Evolutionary conservation across 2,329 filamentous ascomycete species (phyloP).

Genomic region (Xylariaceae sp.): DNA sequence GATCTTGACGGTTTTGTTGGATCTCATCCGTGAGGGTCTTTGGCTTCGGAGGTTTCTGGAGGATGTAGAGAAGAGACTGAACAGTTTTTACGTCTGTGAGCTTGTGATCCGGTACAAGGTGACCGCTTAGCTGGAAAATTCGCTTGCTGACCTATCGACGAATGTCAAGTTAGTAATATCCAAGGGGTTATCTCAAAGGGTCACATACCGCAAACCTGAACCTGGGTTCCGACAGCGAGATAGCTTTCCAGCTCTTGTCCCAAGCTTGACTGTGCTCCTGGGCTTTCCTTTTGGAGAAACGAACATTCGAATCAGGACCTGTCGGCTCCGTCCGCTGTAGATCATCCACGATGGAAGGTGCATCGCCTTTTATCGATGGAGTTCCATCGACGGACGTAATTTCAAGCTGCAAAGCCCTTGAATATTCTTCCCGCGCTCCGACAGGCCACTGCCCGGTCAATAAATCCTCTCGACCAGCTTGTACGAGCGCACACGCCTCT

Average conservation of each 20-base stretch:
- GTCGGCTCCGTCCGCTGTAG: constrained; percentile 17
- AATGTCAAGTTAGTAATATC: neutral
- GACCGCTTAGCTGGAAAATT: constrained; percentile 74
- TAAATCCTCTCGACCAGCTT: constrained; percentile 21
- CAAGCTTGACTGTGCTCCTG: constrained; percentile 39
- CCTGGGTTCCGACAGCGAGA: constrained; percentile 51
- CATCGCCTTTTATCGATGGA: constrained; percentile 35
- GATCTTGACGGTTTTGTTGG: constrained; percentile 27
- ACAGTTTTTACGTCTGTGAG: constrained; percentile 54
- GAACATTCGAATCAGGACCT: too few species aligned
- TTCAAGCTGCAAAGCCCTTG: constrained; percentile 31
- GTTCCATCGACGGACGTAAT: constrained; percentile 36
- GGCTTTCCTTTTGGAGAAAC: constrained; percentile 35
- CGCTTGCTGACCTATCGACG: constrained; percentile 69
- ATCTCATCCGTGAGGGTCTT: constrained; percentile 62
- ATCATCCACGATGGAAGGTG: constrained; percentile 27
- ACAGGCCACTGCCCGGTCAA: constrained; percentile 20
- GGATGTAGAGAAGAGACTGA: constrained; percentile 48
- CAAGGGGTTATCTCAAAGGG: too few species aligned
- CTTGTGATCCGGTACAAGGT: constrained; percentile 66
- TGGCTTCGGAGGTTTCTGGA: constrained; percentile 51
- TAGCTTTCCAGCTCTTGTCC: constrained; percentile 53
- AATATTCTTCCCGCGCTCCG: constrained; percentile 29
- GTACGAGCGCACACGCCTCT: constrained; percentile 45
- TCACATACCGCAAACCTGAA: constrained; percentile 72